Conservation (phyloP, 108 stramenopile species). For the Halocafeteria seosinensis region DNA sequence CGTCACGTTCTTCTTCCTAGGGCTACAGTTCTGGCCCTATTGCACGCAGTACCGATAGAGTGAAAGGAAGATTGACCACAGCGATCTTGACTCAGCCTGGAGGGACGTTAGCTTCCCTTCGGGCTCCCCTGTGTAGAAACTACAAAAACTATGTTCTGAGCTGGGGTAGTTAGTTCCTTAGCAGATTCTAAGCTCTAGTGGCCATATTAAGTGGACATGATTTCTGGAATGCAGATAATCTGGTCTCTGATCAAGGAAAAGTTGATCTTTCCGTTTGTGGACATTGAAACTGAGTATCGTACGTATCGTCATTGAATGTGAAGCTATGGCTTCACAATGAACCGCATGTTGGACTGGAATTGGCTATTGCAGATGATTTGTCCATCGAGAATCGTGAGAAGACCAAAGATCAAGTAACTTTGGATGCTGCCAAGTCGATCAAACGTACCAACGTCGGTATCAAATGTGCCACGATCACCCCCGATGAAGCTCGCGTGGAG, state of each 20-base stretch:
- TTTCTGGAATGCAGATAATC: background rate
- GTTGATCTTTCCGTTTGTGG: conserved; percentile 27
- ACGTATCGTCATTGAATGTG: too few species aligned
- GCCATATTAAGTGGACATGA: background rate
- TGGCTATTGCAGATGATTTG: too few species aligned
- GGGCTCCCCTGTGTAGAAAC: background rate
- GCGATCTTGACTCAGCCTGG: background rate
- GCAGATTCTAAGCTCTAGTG: background rate
- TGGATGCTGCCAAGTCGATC: conserved; percentile 30
- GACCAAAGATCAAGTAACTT: conserved; percentile 29
- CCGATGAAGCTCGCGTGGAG: conserved; percentile 32
- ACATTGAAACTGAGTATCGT: conserved; percentile 27
- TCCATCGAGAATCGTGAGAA: conserved; percentile 25
- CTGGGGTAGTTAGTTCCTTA: background rate
- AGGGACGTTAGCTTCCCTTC: background rate
- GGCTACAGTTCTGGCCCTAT: background rate
- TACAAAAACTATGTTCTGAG: background rate
- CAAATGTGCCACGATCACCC: conserved; percentile 34
- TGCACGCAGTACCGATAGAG: background rate
- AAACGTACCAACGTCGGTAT: conserved; percentile 30
- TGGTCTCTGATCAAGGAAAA: conserved; percentile 24
- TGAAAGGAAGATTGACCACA: background rate
- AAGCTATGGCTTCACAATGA: too few species aligned
- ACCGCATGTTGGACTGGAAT: too few species aligned
- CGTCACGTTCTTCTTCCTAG: conserved; percentile 4